Base-by-base conservation (phyloP, 441 rosid species). In the Macaranga tanarius region DNA sequence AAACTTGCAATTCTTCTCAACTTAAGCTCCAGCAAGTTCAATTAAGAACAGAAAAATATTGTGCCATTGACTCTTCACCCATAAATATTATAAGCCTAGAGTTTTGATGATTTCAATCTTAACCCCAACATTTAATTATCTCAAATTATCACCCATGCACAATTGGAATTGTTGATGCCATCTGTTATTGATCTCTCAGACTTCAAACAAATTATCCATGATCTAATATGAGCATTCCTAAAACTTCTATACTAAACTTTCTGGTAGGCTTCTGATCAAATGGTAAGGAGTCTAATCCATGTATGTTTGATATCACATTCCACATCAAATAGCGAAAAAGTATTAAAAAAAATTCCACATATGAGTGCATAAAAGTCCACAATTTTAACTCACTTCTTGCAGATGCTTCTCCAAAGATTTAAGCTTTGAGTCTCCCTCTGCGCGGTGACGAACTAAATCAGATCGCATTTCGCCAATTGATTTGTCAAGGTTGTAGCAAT, bases 401-500 rank as follows among this genome's bases (percentile, higher is more conserved):
- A 95, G 81, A 84, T 91, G 99, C 80, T 95, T 95, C 84, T 90
- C 98, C 4, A 95, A 72, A 65, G 90, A 83, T 79, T 86, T 91
- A 63, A 95, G 97, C 88, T 92, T 92, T 28, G 79, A 59, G 79
- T 92, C 98, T 19, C 92, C 88, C 19, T 95, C 97, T 42, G 76
- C 84, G 70, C 87, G 84, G 71, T 88, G 95, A 72, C 91, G 88
- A 58, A 70, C 77, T 79, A 91, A 79, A 62, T 92, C 97, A 22
- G 88, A 74, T 73, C 91, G 84, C 98, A 95, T 89, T 51, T 95
- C 99, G 45, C 96, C 97, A 28, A 95, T 89, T 0, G 95, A 87
- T 82, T 90, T 92, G 80, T 92, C 99, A 67, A 92, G 96, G 73
- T 91, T 95, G 85, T 92, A 92, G 81, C 96, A 92, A 71, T 89